Base-by-base conservation (phyloP, 805 yeast species). In the Yamadazyma tumulicola region DNA sequence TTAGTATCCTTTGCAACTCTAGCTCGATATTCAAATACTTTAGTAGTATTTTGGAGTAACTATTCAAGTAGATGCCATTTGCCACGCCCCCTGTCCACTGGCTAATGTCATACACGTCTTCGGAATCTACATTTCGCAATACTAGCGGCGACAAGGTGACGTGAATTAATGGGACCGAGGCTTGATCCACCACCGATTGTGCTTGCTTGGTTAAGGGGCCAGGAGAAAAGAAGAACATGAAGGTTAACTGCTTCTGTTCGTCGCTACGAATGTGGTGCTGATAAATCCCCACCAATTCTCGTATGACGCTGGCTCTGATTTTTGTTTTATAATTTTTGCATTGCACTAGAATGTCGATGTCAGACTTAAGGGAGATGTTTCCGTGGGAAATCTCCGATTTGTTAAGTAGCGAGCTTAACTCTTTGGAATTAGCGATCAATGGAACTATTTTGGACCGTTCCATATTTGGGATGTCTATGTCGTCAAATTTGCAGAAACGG, bases 221-320 rank as follows among this genome's bases (percentile, higher is more conserved):
- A 3, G 79, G 74, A 6, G 75, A 59, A 5, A 70, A 70, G 18
- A 77, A 47, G 53, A 75, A 60, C 45, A 72, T 50, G 30, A 60
- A 49, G 49, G 62, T 46, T 26, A 45, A 32, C 23, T 42, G 32
- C 8, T 31, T 43, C 11, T 30, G 38, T 12, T 41, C 30, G 26
- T 49, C 51, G 34, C 48, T 34, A 26, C 47, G 45, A 14, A 63
- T 57, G 44, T 67, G 64, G 41, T 49, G 62, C 32, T 58, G 48
- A 46, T 71, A 71, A 2, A 75, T 71, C 1, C 83, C 84, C 6
- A 67, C 64, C 20, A 77, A 47, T 46, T 78, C 83, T 28, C 84
- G 61, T 1, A 78, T 54, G 29, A 64, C 51, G 24, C 60, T 54
- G 10, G 81, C 74, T 35, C 62, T 65, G 21, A 76, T 60, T 34